These are phyloP conservation scores for Priceomyces carsonii DNA, from an alignment of 805 yeast species.

Conservation along the genomic window DNA sequence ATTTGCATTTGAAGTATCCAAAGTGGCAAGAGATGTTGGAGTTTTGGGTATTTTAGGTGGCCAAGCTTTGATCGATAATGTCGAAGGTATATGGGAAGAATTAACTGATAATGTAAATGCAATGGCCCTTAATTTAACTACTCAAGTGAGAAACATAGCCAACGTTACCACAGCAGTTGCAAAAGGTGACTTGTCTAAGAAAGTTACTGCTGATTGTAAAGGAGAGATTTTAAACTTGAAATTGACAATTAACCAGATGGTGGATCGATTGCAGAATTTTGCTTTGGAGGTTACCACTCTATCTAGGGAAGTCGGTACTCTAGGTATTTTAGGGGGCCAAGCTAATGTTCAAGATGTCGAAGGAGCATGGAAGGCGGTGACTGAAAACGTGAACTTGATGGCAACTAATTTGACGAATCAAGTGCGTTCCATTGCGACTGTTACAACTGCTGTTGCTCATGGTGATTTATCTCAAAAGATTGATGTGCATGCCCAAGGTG, in stretches of 20 bases:
- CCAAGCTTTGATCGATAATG: conserved; percentile 76
- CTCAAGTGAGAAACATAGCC: conserved; percentile 86
- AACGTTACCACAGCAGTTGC: conserved; percentile 89
- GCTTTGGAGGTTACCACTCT: conserved; percentile 49
- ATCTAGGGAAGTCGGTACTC: conserved; percentile 48
- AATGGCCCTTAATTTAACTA: conserved; percentile 85
- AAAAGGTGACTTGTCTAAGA: conserved; percentile 76
- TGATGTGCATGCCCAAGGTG: conserved; percentile 89
- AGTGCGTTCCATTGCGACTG: conserved; percentile 86
- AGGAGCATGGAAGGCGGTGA: conserved; percentile 53
- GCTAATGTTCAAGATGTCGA: conserved; percentile 52
- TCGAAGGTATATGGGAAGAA: conserved; percentile 87
- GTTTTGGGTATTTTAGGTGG: conserved; percentile 89
- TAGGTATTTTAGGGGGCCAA: conserved; percentile 51
- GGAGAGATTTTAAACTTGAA: conserved; percentile 54
- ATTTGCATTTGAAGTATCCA: conserved; percentile 82
- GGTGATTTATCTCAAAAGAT: conserved; percentile 86
- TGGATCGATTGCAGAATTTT: conserved; percentile 50
- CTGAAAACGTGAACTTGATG: conserved; percentile 48
- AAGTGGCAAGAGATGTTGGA: conserved; percentile 88
- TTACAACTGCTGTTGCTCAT: conserved; percentile 88
- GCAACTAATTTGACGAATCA: conserved; percentile 62
- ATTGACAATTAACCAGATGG: conserved; percentile 51
- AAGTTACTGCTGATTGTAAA: conserved; percentile 83
- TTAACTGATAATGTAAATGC: conserved; percentile 86